A percentile compares a stretch with the other conserved stretches of the same genome.
These are phyloP conservation scores for Lactarius quietus DNA, from an alignment of 768 basidiomycete species.

Conservation along the genomic window DNA sequence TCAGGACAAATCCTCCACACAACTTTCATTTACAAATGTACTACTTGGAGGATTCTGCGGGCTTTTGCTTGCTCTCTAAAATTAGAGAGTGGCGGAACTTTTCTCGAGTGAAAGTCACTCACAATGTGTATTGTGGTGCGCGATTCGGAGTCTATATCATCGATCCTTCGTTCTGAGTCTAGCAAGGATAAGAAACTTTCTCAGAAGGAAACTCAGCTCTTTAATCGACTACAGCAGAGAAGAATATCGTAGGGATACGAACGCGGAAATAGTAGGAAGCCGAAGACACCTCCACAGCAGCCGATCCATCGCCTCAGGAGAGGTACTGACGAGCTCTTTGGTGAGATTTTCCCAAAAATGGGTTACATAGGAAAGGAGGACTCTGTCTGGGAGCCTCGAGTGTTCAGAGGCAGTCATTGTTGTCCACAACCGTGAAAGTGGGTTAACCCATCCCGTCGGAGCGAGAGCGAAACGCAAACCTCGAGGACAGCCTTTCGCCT, in stretches of 20 bases:
- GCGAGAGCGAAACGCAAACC: conserved; percentile 34
- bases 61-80: not conserved
- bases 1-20: no score
- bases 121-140: not conserved
- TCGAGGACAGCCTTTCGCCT: conserved; percentile 59
- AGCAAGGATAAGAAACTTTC: not conserved
- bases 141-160: no score
- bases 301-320: conserved; percentile 12
- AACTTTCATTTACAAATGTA: no score
- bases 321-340: no score
- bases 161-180: not conserved
- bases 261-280: not conserved
- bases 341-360: conserved; percentile 69
- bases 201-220: not conserved
- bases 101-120: not conserved
- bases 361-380: conserved; percentile 61
- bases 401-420: conserved; percentile 77
- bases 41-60: not conserved
- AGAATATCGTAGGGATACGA: not conserved
- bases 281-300: not conserved
- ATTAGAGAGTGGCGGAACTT: no score
- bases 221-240: not conserved
- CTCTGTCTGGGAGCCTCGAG: conserved; percentile 64
- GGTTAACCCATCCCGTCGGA: not conserved
- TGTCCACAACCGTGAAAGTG: conserved; percentile 51